These are phyloP conservation scores for Decorospora gaudefroyi DNA, from an alignment of 2,329 filamentous ascomycete genomes.

Conservation along the genomic window DNA sequence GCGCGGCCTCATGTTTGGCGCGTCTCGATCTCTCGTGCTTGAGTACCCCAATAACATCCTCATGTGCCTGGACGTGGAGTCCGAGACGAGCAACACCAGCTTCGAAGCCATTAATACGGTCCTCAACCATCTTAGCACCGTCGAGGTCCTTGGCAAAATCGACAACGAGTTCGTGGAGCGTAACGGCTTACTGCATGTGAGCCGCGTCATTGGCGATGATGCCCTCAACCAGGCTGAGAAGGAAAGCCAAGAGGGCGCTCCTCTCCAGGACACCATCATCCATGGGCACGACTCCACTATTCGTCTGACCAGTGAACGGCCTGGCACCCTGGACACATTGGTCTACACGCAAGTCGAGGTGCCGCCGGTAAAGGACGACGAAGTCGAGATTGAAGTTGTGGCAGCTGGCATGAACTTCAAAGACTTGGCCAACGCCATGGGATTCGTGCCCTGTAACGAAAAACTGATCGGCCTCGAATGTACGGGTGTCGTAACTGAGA, in stretches of 20 bases:
- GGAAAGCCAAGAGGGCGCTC: background rate
- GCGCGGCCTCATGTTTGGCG: slow-evolving; percentile 1
- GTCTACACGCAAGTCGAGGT: slow-evolving; percentile 9
- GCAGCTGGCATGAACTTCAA: slow-evolving; percentile 12
- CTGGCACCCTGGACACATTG: slow-evolving; percentile 17
- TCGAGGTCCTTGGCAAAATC: background rate
- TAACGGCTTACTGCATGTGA: slow-evolving; percentile 8
- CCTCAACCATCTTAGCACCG: background rate
- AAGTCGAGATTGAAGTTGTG: slow-evolving; percentile 25
- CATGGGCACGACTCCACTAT: slow-evolving; percentile 4
- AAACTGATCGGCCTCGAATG: slow-evolving; percentile 16
- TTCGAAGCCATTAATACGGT: slow-evolving; percentile 1
- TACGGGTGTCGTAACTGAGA: slow-evolving; percentile 12
- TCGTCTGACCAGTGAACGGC: slow-evolving; percentile 10
- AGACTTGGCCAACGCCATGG: slow-evolving; percentile 23
- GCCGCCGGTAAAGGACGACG: slow-evolving; percentile 12
- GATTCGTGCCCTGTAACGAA: slow-evolving; percentile 30
- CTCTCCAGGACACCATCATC: background rate
- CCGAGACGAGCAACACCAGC: slow-evolving; percentile 1
- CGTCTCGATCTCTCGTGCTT: slow-evolving; percentile 1
- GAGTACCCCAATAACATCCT: slow-evolving; percentile 1
- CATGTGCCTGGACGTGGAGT: slow-evolving; percentile 4
- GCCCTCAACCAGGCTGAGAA: slow-evolving; percentile 6
- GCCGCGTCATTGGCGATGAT: slow-evolving; percentile 7
- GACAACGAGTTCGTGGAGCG: slow-evolving; percentile 15